Evolutionary conservation across 2,329 filamentous ascomycete species (phyloP).

Genomic region (Fusarium sterilihyphosum): DNA sequence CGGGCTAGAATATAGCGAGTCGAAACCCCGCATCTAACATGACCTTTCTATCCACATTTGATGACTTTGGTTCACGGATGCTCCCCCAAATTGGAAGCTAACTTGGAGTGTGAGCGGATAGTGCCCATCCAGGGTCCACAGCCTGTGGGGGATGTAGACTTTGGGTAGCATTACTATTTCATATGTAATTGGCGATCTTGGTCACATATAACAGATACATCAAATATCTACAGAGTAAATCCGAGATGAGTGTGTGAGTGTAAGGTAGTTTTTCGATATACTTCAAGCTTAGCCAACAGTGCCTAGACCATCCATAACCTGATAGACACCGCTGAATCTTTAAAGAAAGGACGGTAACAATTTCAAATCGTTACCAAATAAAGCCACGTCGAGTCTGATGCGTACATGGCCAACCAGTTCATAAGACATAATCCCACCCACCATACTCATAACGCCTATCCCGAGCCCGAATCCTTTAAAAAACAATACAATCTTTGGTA

Average conservation of each 20-base stretch:
- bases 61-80: slow-evolving; percentile 9
- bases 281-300: slow-evolving; percentile 1
- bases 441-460: slow-evolving; percentile 30
- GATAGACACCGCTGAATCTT: neutral
- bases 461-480: slow-evolving; percentile 3
- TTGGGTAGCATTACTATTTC: neutral
- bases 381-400: neutral
- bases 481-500: slow-evolving; percentile 36
- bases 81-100: neutral
- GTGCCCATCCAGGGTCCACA: slow-evolving; percentile 14
- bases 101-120: slow-evolving; percentile 2
- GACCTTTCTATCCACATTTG: neutral
- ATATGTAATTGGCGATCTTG: neutral
- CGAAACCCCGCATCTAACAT: slow-evolving; percentile 29
- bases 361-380: slow-evolving; percentile 5
- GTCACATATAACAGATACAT: neutral
- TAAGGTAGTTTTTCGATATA: neutral
- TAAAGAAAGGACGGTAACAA: slow-evolving; percentile 33
- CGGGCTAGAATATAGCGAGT: slow-evolving; percentile 35
- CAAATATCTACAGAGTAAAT: neutral
- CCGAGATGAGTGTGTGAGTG: neutral
- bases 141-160: slow-evolving; percentile 13
- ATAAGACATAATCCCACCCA: slow-evolving; percentile 20
- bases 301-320: slow-evolving; percentile 4
- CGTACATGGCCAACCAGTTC: slow-evolving; percentile 16